Evolutionary conservation across 1,284 basidiomycete species (phyloP), one percentile per base, ranked within the genome.

Genomic region (Ustilago lituana): DNA sequence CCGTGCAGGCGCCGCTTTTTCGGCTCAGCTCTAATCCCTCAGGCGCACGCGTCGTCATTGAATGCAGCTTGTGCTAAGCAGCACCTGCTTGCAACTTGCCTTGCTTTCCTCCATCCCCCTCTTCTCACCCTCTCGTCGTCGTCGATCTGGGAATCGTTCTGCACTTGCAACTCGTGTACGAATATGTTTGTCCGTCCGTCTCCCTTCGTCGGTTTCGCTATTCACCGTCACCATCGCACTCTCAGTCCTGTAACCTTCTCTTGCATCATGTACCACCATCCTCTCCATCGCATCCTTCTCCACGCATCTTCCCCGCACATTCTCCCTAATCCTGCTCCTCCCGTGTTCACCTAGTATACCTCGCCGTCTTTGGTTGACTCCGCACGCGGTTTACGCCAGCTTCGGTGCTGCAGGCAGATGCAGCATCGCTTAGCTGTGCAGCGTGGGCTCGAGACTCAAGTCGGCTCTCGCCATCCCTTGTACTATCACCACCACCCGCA

Each of bases 201-300:
- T 23, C 8, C 32, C 26, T 24, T 23, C 44, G 35, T 46, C n/a
- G 15, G 27, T 50, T 35, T 38, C 31, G n/a, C 27, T 39, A 24
- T 39, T 31, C 38, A 35, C 26, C 14, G 11, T 22, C 41, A 22
- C 17, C 27, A 32, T 53, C 44, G n/a, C 49, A 24, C 39, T 50
- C 40, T 23, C 12, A 6, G 6, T 29, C 27, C 27, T 12, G 12
- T 29, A 6, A 29, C 12, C 43, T 29, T 12, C 12, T 7, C 12
- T 29, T 37, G 46, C 65, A 68, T 63, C 45, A 17, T 69, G 66
- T 69, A 69, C 24, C 60, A 69, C 46, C 60, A 69, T 20, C 29
- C 39, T 54, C 43, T 22, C 12, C 31, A 2, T 38, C 40, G 53
- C 63, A 54, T 66, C 41, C 38, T 29, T 57, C 33, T 32, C 43